Base-by-base conservation (phyloP, 1,284 basidiomycete genomes). In the Malassezia restricta region DNA sequence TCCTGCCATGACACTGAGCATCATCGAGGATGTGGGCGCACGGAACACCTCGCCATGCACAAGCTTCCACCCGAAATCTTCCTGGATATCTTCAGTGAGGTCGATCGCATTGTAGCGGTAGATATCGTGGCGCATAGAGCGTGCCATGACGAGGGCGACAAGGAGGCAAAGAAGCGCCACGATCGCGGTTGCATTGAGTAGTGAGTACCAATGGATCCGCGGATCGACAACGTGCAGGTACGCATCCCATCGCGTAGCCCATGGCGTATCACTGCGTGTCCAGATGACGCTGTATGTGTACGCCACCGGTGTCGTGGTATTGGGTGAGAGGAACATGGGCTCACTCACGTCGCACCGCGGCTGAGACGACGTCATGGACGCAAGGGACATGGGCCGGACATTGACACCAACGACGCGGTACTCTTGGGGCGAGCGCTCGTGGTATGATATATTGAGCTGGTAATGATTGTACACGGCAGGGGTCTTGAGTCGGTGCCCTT, bases 21-120 rank as follows among this genome's bases (percentile, higher is more conserved):
- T 66, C 80, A 91, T 82, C 8, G 68, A 65, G 52, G 84, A 80
- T 43, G 77, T 75, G 0, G 92, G 92, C 4, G 85, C 78, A 29
- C 92, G 82, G 79, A 95, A 96, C 12, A 98, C 87, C 75, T 98
- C 92, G 29, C 88, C 90, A 65, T 95, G 90, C 8, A 96, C 82
- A 15, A 92, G 80, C 69, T 96, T 96, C 92, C 92, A 98, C 4
- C 92, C 92, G 79, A 86, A 95, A 67, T 98, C 92, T 40, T 95
- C 90, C 76, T 94, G 90, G 0, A 95, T 86, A 64, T 95, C 90
- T 74, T 96, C 91, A 62, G 83, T 86, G 31, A 92, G 76, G 74
- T 95, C 91, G 61, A 92, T 86, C 7, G 87, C 86, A 68, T 96
- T 94, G 76, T 96, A 98, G n/a, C 90, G 82, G 48, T 82, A 83